Base-by-base conservation (phyloP, 2,329 filamentous ascomycete genomes). In the Arthrobotrys sphaeroides region DNA sequence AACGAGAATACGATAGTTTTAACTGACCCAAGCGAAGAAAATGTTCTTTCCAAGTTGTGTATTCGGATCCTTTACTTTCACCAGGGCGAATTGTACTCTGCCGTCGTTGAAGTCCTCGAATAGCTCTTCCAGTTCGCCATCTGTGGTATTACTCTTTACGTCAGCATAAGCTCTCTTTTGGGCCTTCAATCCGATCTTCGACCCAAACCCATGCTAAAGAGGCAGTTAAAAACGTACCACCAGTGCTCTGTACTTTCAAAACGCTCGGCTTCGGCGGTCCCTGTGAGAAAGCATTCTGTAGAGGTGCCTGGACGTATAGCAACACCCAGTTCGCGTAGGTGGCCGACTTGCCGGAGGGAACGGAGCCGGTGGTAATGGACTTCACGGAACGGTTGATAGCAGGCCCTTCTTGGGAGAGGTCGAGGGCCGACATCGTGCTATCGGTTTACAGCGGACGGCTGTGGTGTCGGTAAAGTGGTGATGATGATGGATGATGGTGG, bases 81-180 rank as follows among this genome's bases (percentile, higher is more conserved):
- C 90, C 81, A 96, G 98, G 26, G 93, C 95, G 84, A 97, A 99
- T 84, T 99, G 95, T 79, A 99, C 91, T 80, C 93, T 91, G 65
- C 95, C 95, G 83, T 99, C 95, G 79, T 90, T 98, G 84, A 99
- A 97, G 78, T 99, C 95, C 79, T 99, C 95, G 79, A 96, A 88
- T 73, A 99, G 86, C 78, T 97, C 93, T 69, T 89, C 85, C 77
- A 99, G 86, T 83, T 99, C 94, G 77, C 95, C 95, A 84, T 97
- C 94, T 95, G 81, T 49, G 13, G 45, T 53, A 40, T n/a, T 16
- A 33, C 13, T 9, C n/a, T 2, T 20, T 16, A 26, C 22, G 73
- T 61, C 38, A 67, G 66, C 59, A 4, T 24, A 55, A 53, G 16
- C 51, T 38, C 16, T 10, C 28, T 22, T 45, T 43, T 38, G 66